Conservation (phyloP, 805 yeast species). For the Yarrowia bubula region DNA sequence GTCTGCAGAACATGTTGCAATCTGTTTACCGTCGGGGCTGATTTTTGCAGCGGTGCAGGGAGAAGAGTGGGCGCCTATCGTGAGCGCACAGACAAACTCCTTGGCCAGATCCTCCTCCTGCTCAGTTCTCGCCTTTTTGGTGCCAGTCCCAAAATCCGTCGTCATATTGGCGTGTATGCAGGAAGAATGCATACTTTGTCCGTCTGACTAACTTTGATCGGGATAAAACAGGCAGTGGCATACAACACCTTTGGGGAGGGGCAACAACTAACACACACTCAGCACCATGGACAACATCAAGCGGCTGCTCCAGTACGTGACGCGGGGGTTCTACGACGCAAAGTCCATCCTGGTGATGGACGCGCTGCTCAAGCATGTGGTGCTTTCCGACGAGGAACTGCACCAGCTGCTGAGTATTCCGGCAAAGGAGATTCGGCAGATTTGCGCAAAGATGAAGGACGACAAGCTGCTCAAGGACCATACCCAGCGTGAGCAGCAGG, state of each 20-base stretch:
- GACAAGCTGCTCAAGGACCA: conserved; percentile 75
- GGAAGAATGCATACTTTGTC: not conserved
- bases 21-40: conserved; percentile 56
- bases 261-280: not conserved
- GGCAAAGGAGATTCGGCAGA: conserved; percentile 78
- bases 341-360: conserved; percentile 83
- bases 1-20: conserved; percentile 57
- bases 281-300: conserved; percentile 43
- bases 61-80: conserved; percentile 26
- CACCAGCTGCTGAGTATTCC: conserved; percentile 77
- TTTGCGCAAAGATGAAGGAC: conserved; percentile 77
- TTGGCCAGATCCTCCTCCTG: not conserved
- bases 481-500: conserved; percentile 27
- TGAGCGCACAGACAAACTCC: not conserved
- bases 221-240: not conserved
- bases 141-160: not conserved
- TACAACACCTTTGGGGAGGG: not conserved
- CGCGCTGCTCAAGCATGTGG: conserved; percentile 83
- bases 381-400: conserved; percentile 88
- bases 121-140: conserved; percentile 1
- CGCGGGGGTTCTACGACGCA: conserved; percentile 81
- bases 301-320: conserved; percentile 69
- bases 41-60: conserved; percentile 51
- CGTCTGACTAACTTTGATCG: conserved; percentile 12
- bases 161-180: conserved; percentile 21